Conservation (phyloP, 2,329 filamentous ascomycete species). For the Epicoccum sorghinum region DNA sequence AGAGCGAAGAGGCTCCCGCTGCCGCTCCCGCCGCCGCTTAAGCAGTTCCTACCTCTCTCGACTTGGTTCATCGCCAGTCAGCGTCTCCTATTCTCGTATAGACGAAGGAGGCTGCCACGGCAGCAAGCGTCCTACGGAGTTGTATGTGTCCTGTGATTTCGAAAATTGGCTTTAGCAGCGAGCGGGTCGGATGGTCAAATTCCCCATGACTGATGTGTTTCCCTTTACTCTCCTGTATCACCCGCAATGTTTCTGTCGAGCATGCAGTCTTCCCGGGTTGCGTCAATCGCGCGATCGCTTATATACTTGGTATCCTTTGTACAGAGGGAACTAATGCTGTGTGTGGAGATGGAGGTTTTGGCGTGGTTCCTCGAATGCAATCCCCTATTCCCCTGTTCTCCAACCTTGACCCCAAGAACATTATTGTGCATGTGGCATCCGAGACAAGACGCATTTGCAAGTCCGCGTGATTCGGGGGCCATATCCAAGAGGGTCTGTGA, state of each 20-base stretch:
- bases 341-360: constrained; percentile 29
- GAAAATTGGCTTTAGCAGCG: constrained; percentile 50
- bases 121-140: constrained; percentile 48
- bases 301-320: constrained; percentile 35
- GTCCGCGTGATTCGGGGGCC: not conserved
- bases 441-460: not conserved
- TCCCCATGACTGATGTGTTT: constrained; percentile 51
- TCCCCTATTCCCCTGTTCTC: constrained; percentile 44
- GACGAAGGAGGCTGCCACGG: constrained; percentile 41
- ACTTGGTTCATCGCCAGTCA: constrained; percentile 44
- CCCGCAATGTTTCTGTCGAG: constrained; percentile 33
- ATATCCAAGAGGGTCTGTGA: not conserved
- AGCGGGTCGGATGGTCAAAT: constrained; percentile 48
- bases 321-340: constrained; percentile 25
- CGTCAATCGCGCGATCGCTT: constrained; percentile 23
- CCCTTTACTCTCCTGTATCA: constrained; percentile 37
- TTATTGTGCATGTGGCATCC: constrained; percentile 20
- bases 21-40: constrained; percentile 44
- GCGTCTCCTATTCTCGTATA: constrained; percentile 41
- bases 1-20: constrained; percentile 43
- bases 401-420: constrained; percentile 36
- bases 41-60: constrained; percentile 37
- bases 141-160: constrained; percentile 48
- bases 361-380: constrained; percentile 41
- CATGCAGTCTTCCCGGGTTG: constrained; percentile 28